Evolutionary conservation across 2,329 filamentous ascomycete species (phyloP).

Genomic region (Beauveria sp.): DNA sequence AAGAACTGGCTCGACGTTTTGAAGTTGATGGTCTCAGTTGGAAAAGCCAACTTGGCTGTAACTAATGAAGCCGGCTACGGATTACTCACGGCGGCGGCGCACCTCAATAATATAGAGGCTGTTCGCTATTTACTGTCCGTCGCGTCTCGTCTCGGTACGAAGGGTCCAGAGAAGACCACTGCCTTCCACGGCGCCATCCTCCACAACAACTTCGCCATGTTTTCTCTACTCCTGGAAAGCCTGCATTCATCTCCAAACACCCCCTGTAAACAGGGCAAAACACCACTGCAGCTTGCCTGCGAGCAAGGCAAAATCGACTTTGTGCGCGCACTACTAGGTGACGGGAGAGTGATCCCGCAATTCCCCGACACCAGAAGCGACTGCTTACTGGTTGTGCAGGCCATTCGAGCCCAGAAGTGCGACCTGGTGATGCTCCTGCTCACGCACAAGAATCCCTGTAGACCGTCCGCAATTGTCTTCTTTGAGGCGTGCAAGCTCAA

Average conservation of each 20-base stretch:
- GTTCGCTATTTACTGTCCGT: not conserved
- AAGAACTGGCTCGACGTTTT: not conserved
- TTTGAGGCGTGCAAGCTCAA: not conserved
- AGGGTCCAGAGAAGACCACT: not conserved
- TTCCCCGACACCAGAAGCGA: not conserved
- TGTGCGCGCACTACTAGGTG: not conserved
- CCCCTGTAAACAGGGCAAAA: not conserved
- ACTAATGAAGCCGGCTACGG: not conserved
- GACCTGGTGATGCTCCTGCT: not conserved
- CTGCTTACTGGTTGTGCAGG: not conserved
- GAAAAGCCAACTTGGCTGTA: not conserved
- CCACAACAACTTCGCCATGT: not conserved
- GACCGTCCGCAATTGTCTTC: not conserved
- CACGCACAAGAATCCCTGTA: not conserved
- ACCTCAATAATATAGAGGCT: not conserved
- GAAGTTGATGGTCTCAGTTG: not conserved
- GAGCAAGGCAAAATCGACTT: not conserved
- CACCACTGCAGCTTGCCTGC: not conserved
- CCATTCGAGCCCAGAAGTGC: not conserved
- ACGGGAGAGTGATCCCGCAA: not conserved
- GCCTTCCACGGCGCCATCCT: not conserved
- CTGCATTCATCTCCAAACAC: not conserved
- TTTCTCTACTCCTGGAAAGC: not conserved
- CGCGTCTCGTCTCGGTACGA: no score
- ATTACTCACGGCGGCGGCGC: not conserved